These are phyloP conservation scores for Gossypium gossypioides DNA, from an alignment of 441 rosid genomes.

Conservation along the genomic window DNA sequence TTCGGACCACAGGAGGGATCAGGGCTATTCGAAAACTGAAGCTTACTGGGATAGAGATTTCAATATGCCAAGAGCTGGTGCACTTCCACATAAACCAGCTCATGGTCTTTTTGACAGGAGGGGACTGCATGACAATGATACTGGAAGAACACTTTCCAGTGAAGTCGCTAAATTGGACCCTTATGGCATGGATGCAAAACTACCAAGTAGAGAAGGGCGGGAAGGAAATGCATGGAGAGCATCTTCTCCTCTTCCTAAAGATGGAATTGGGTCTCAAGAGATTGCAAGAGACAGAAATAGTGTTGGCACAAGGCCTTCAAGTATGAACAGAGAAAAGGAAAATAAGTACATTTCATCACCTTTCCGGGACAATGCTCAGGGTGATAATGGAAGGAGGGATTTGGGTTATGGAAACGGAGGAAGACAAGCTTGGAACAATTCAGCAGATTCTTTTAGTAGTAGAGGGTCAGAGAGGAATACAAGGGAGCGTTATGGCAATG, in stretches of 20 bases:
- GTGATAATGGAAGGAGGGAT: conserved; percentile 52
- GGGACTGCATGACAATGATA: conserved; percentile 55
- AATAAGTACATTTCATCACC: conserved; percentile 36
- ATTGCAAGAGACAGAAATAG: conserved; percentile 34
- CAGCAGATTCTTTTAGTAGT: conserved; percentile 32
- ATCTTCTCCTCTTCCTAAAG: conserved; percentile 42
- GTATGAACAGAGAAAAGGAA: conserved; percentile 48
- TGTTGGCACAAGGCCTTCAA: conserved; percentile 33
- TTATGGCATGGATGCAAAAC: conserved; percentile 36
- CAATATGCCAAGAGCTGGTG: conserved; percentile 57
- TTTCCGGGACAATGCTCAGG: conserved; percentile 36
- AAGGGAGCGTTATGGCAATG: conserved; percentile 38
- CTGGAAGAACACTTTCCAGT: conserved; percentile 46
- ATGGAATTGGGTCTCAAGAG: conserved; percentile 31
- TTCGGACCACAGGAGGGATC: conserved; percentile 49
- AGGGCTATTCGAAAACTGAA: conserved; percentile 50
- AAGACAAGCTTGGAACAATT: conserved; percentile 53
- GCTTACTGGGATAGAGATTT: conserved; percentile 66
- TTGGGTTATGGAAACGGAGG: conserved; percentile 45
- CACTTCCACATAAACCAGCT: conserved; percentile 51
- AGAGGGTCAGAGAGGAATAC: conserved; percentile 35
- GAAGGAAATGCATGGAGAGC: conserved; percentile 63
- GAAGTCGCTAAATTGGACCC: conserved; percentile 43
- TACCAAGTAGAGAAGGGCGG: conserved; percentile 45
- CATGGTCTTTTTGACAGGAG: conserved; percentile 41